A percentile compares a stretch with the other conserved stretches of the same genome.
Conservation (phyloP, 164 flowering plant genomes). For the Annona cherimola region DNA sequence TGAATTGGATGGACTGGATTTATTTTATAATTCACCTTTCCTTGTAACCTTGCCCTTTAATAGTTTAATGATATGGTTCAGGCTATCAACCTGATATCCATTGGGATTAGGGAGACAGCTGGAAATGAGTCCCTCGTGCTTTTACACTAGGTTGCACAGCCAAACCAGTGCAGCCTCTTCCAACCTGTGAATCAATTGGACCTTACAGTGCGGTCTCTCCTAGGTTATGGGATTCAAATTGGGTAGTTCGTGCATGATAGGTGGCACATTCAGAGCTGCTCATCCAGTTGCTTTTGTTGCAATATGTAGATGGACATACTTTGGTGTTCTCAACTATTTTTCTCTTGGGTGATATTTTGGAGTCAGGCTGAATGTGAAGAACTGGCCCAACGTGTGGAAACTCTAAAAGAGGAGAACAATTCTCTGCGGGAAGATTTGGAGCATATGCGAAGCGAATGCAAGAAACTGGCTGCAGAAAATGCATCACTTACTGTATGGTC, state of each 20-base stretch:
- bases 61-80: too few species aligned
- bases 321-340: neutral
- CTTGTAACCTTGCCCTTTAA: too few species aligned
- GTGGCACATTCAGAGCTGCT: too few species aligned
- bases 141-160: too few species aligned
- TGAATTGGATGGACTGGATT: neutral
- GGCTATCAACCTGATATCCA: too few species aligned
- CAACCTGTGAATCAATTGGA: neutral
- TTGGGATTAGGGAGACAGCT: too few species aligned
- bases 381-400: conserved; percentile 28
- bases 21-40: too few species aligned
- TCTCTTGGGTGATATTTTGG: neutral
- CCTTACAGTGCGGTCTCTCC: neutral
- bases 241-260: neutral
- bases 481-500: conserved; percentile 23
- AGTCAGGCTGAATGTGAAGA: conserved; percentile 35
- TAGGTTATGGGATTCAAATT: neutral
- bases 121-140: too few species aligned
- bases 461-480: conserved; percentile 28
- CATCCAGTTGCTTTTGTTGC: too few species aligned
- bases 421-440: conserved; percentile 26
- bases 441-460: conserved; percentile 23
- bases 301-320: neutral
- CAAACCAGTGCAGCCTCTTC: too few species aligned
- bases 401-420: conserved; percentile 24